phyloP scores from a whole-genome alignment of 2,329 filamentous ascomycete genomes.

The Xylaria sp. region DNA sequence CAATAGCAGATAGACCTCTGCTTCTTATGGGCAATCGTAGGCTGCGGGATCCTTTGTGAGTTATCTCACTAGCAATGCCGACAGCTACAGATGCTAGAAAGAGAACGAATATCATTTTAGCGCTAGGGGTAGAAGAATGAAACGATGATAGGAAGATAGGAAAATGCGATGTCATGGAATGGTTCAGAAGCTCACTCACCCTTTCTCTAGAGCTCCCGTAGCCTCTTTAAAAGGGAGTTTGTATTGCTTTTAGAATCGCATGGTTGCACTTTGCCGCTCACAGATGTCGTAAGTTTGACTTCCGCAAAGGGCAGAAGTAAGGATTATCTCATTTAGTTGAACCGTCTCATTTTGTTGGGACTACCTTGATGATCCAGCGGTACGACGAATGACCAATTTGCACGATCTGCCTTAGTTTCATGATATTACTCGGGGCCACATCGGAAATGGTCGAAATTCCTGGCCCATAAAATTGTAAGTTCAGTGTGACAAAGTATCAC shows the following conservation, averaged over 20 bases:
- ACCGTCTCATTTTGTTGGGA: conserved; percentile 9
- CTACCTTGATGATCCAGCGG: not conserved
- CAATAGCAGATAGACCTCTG: conserved; percentile 10
- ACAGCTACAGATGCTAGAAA: conserved; percentile 22
- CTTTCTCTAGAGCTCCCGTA: not conserved
- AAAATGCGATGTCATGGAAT: not conserved
- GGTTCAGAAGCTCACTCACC: not conserved
- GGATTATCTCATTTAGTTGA: conserved; percentile 13
- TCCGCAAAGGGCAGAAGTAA: not conserved
- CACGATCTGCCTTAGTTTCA: not conserved
- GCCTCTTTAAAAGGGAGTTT: conserved; percentile 28
- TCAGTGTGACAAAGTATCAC: conserved; percentile 6
- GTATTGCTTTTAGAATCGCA: not conserved
- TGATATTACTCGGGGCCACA: not conserved
- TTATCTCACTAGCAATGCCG: conserved; percentile 15
- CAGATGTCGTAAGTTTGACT: not conserved
- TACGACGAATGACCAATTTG: not conserved
- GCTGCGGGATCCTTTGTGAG: conserved; percentile 18
- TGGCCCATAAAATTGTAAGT: not conserved
- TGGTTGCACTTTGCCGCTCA: conserved; percentile 18
- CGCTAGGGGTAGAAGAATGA: not conserved
- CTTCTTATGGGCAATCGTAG: conserved; percentile 28
- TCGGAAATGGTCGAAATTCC: not conserved
- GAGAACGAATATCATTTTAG: conserved; percentile 30
- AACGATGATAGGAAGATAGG: not conserved